Evolutionary conservation across 2,329 filamentous ascomycete species (phyloP).

Genomic region (Stylonectria norvegica): DNA sequence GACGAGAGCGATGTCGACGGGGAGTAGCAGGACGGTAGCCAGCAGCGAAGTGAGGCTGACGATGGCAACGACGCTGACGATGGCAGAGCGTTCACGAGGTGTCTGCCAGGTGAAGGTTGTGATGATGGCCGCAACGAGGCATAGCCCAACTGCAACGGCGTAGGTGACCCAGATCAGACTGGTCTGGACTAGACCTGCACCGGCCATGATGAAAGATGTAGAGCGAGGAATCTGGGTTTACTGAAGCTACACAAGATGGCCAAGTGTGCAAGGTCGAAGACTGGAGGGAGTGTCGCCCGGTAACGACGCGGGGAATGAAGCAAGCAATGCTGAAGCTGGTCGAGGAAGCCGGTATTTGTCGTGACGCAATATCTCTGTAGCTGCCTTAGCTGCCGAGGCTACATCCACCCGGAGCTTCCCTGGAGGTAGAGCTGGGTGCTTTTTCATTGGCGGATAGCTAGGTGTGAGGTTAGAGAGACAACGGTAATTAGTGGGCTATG

Average conservation of each 20-base stretch:
- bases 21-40: slow-evolving; percentile 86
- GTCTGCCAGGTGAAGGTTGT: slow-evolving; percentile 92
- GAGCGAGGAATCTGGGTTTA: too few relatives aligned
- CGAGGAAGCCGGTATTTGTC: background rate
- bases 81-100: slow-evolving; percentile 76
- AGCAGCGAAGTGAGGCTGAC: slow-evolving; percentile 83
- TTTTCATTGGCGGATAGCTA: too few relatives aligned
- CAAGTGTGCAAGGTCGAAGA: too few relatives aligned
- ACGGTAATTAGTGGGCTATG: background rate
- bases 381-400: slow-evolving; percentile 1
- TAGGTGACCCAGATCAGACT: slow-evolving; percentile 96
- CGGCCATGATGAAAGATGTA: slow-evolving; percentile 35
- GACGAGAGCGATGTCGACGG: slow-evolving; percentile 91
- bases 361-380: background rate
- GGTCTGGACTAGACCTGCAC: slow-evolving; percentile 69
- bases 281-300: background rate
- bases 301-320: background rate
- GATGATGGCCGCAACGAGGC: slow-evolving; percentile 72
- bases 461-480: too few relatives aligned
- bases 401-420: background rate
- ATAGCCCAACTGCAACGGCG: slow-evolving; percentile 72
- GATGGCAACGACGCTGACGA: slow-evolving; percentile 81
- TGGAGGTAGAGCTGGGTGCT: background rate
- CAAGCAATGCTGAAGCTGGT: background rate
- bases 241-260: too few relatives aligned